Conservation (phyloP, 352 stramenopile genomes). For the Globisporangium uncinulatum region DNA sequence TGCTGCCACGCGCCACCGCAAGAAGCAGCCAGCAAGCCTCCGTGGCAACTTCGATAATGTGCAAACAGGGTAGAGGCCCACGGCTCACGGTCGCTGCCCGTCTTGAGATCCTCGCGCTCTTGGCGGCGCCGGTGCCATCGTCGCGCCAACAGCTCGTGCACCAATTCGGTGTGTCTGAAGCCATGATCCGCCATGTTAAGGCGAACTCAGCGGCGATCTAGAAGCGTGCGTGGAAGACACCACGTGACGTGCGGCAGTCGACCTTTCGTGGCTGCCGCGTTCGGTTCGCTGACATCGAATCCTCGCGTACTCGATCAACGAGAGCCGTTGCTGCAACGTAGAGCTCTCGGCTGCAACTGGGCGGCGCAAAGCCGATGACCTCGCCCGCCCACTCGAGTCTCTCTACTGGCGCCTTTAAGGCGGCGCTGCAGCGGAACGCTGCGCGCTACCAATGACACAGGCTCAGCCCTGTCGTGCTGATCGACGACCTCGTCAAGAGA, state of each 20-base stretch:
- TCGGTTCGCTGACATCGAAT: conserved; percentile 13
- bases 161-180: conserved; percentile 11
- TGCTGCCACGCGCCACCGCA: no score
- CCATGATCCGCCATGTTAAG: conserved; percentile 14
- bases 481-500: conserved; percentile 2
- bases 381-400: conserved; percentile 9
- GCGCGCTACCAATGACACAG: conserved; percentile 9
- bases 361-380: conserved; percentile 4
- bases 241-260: conserved; percentile 10
- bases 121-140: conserved; percentile 4
- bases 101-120: conserved; percentile 14
- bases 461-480: conserved; percentile 2
- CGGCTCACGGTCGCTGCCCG: conserved; percentile 13
- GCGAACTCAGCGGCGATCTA: conserved; percentile 4
- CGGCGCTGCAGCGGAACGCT: conserved; percentile 7
- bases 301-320: conserved; percentile 11
- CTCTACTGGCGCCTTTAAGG: conserved; percentile 5
- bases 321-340: conserved; percentile 10
- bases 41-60: not conserved
- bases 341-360: conserved; percentile 10
- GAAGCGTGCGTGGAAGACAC: conserved; percentile 2
- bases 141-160: conserved; percentile 11
- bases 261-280: conserved; percentile 7
- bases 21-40: no score
- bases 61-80: conserved; percentile 6